Evolutionary conservation across 208 protist genomes (phyloP), one percentile per base, ranked within the genome.

Genomic region (Leishmania mexicana): DNA sequence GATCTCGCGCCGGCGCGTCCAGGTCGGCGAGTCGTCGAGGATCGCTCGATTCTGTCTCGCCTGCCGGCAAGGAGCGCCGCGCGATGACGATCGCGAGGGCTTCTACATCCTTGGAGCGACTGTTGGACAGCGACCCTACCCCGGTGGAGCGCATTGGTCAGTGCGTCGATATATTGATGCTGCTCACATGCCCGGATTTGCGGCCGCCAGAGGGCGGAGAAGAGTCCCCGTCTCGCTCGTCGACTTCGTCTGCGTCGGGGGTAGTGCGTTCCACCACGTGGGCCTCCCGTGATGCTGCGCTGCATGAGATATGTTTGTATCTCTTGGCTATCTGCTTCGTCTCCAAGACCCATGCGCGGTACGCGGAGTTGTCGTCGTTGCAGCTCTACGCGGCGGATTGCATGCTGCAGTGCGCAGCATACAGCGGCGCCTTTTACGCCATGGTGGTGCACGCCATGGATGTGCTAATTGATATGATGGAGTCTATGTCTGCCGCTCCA

Each of bases 81-180:
- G 28, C 71, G 7, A 64, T 6, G 5, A 71, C 35, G 51, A n/a
- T 19, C 54, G 45, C 47, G 19, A 60, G 78, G 24, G 38, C 54
- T 13, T 78, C 71, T 7, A 74, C 47, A 28, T 68, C 71, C 51
- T 62, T 86, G 11, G 83, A 86, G 15, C 78, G 78, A 49, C 31
- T 82, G 11, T 51, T 86, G 11, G 45, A 74, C 74, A 80, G 74
- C 54, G 71, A 81, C 35, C 64, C 83, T n/a, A 86, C 83, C 51
- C 74, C 83, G 15, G 81, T 93, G 77, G 84, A 87, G 65, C 85
- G 85, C 38, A 82, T 97, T 28, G 90, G 91, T 49, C 90, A 90
- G 78, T 97, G 94, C 83, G 83, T 93, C 17, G 91, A 96, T 60
- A 83, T 97, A 40, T 75, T 97, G 31, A 84, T 91, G 84, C 83